phyloP scores from a whole-genome alignment of 176 grass and related monocot species.

The Triticum timopheevii region DNA sequence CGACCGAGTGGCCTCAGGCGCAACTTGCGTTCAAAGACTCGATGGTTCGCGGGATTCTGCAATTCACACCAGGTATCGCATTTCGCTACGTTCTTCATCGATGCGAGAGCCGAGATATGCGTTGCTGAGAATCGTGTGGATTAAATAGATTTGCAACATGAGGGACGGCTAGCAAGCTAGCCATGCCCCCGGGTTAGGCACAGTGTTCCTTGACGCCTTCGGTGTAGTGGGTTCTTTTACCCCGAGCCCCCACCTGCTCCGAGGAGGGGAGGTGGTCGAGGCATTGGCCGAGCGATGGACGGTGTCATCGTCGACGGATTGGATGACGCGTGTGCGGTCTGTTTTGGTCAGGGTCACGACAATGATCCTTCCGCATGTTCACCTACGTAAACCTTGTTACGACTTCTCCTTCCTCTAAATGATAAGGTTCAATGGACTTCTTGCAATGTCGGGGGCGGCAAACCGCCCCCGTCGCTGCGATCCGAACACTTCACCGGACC shows the following conservation, averaged over 20 bases:
- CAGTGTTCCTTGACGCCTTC: no score
- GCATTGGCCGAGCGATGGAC: no score
- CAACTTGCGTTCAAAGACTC: constrained; percentile 88
- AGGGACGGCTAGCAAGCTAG: no score
- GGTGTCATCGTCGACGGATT: no score
- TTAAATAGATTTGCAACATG: no score
- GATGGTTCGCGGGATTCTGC: constrained; percentile 84
- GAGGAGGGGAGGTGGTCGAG: no score
- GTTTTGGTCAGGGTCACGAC: not conserved
- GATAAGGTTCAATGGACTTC: constrained; percentile 41
- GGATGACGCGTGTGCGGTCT: no score
- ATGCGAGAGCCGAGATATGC: constrained; percentile 49
- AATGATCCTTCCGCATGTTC: constrained; percentile 48
- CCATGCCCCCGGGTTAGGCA: no score
- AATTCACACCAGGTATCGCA: constrained; percentile 91
- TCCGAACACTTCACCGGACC: constrained; percentile 10
- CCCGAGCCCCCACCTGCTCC: no score
- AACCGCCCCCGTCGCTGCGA: not conserved
- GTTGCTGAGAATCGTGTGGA: no score
- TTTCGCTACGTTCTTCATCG: constrained; percentile 86
- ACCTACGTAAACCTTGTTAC: constrained; percentile 59
- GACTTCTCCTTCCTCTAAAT: constrained; percentile 62
- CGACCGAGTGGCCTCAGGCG: constrained; percentile 37
- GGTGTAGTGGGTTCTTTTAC: no score
- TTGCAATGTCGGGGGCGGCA: not conserved